A percentile compares a stretch with the other conserved stretches of the same genome.
phyloP scores from a whole-genome alignment of 768 basidiomycete species.

The Lentinula boryana region DNA sequence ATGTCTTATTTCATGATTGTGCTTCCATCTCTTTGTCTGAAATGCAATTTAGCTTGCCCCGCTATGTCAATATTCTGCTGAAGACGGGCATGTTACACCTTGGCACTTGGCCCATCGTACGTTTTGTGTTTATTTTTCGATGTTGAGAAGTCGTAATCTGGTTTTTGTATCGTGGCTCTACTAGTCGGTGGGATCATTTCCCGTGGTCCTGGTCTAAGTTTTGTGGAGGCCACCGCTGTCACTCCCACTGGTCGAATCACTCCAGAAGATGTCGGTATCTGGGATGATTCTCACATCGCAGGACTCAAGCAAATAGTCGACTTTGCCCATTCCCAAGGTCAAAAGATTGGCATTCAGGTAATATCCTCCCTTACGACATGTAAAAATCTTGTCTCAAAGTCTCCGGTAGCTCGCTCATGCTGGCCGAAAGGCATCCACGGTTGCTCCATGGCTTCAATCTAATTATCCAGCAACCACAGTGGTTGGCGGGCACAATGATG shows the following conservation, averaged over 20 bases:
- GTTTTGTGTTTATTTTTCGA: constrained; percentile 17
- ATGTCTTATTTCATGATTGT: constrained; percentile 11
- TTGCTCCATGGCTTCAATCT: constrained; percentile 52
- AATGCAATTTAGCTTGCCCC: constrained; percentile 37
- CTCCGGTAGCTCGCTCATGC: constrained; percentile 52
- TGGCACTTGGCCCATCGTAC: constrained; percentile 63
- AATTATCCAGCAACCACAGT: constrained; percentile 27
- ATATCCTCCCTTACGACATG: constrained; percentile 24
- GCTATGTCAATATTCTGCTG: constrained; percentile 54
- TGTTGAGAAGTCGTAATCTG: neutral
- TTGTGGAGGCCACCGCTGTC: constrained; percentile 64
- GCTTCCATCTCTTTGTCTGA: neutral
- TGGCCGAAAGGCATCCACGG: constrained; percentile 66
- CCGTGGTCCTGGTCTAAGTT: constrained; percentile 49
- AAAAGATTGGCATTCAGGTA: constrained; percentile 64
- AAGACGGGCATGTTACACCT: constrained; percentile 43
- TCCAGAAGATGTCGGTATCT: constrained; percentile 59
- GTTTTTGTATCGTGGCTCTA: neutral
- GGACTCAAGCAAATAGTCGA: constrained; percentile 48
- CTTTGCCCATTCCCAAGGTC: constrained; percentile 64
- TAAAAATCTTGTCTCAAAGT: constrained; percentile 13
- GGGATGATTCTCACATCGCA: constrained; percentile 54
- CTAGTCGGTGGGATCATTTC: constrained; percentile 48
- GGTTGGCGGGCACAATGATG: constrained; percentile 44
- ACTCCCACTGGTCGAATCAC: constrained; percentile 54